Base-by-base conservation (phyloP, 1,284 basidiomycete species). In the Meira miltonrushii region DNA sequence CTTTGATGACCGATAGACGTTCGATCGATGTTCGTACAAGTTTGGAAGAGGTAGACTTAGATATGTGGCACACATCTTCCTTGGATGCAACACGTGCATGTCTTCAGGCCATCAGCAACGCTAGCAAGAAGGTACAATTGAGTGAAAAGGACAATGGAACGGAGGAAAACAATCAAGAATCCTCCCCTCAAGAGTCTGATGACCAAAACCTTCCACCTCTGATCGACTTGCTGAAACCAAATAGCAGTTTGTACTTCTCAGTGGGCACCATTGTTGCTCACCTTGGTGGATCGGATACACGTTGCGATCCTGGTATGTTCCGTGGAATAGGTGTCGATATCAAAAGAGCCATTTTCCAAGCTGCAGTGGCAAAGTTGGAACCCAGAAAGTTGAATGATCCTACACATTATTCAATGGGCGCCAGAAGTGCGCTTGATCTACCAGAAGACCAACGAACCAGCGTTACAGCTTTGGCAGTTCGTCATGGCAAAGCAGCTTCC, bases 251-350 rank as follows among this genome's bases (percentile, higher is more conserved):
- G 15, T 74, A 71, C 54, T 7, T 66, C 19, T 68, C 71, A 39
- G 64, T 74, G n/a, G 70, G 70, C 25, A 57, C 58, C 7, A 61
- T 67, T 2, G 57, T 69, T 2, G 62, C 64, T 2, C 71, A 72
- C 40, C 19, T 72, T 3, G 72, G 70, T 10, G 70, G 68, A 10
- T 57, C 52, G 13, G 72, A 74, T 56, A 51, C 54, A 17, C 59
- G 64, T 13, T 66, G 66, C 58, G 57, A 69, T 25, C 61, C 64
- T 17, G 44, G 60, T 12, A 55, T 74, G 17, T 62, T 66, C 21
- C 67, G 70, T 12, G 72, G 72, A 15, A 54, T 72, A n/a, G 67
- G 68, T 1, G 64, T 74, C 17, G 68, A 71, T 53, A 59, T 66
- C 15, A 63, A 68, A 21, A 59, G 68, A 19, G 61, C 69, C 37